phyloP scores from a whole-genome alignment of 495 filamentous ascomycete genomes.

The Tuber magnatum region DNA sequence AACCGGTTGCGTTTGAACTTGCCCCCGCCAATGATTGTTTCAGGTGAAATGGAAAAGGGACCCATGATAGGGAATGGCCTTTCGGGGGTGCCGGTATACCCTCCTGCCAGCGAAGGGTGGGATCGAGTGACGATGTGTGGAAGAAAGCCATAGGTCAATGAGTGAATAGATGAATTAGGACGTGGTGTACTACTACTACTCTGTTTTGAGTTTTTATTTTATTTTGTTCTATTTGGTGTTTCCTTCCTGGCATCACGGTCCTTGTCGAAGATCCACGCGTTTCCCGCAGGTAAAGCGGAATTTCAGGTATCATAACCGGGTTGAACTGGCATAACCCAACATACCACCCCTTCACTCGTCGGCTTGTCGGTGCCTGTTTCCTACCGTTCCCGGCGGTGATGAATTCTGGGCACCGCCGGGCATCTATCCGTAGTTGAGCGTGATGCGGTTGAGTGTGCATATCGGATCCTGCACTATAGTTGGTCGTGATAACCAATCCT shows the following conservation, averaged over 20 bases:
- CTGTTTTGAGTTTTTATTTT: not conserved
- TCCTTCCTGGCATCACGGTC: not conserved
- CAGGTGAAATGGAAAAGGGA: not conserved
- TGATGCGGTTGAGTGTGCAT: not conserved
- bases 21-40: not conserved
- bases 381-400: not conserved
- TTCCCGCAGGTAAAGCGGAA: not conserved
- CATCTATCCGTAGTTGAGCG: not conserved
- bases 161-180: not conserved
- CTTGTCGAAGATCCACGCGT: not conserved
- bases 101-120: not conserved
- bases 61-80: not conserved
- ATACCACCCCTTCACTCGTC: not conserved
- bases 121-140: not conserved
- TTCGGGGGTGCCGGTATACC: not conserved
- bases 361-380: not conserved
- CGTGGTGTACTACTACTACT: no score
- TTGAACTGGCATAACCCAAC: not conserved
- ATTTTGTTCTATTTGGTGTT: not conserved
- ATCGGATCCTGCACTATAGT: not conserved
- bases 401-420: not conserved
- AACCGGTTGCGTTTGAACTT: not conserved
- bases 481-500: not conserved
- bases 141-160: not conserved
- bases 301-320: not conserved